These are phyloP conservation scores for Aurinia saxatilis DNA, from an alignment of 345 rosid species.

Conservation along the genomic window DNA sequence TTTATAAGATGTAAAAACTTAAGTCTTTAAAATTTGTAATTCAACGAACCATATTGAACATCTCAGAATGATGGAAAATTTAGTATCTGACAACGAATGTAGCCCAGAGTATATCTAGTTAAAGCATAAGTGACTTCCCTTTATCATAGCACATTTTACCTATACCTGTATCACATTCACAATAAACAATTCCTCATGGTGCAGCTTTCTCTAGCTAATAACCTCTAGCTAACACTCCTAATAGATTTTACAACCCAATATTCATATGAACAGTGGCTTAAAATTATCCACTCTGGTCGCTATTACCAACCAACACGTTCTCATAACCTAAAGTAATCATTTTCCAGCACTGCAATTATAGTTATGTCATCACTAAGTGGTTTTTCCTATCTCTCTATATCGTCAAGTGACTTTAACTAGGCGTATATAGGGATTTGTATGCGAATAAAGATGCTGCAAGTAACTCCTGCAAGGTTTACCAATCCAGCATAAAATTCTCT, in stretches of 20 bases:
- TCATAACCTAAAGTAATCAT: background rate
- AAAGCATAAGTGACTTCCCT: background rate
- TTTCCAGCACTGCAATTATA: background rate
- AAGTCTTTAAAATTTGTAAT: no score
- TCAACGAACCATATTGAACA: background rate
- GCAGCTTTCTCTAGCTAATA: background rate
- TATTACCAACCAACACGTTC: slow-evolving; percentile 2
- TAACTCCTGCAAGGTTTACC: background rate
- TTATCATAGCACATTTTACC: background rate
- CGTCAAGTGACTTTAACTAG: background rate
- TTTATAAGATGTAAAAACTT: background rate
- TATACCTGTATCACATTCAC: background rate
- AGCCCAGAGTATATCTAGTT: slow-evolving; percentile 1
- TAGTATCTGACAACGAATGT: background rate
- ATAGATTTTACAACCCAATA: background rate
- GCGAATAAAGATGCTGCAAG: slow-evolving; percentile 3
- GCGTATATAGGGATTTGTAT: background rate
- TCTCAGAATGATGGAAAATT: background rate
- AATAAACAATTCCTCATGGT: background rate
- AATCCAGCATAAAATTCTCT: slow-evolving; percentile 5
- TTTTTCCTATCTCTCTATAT: background rate
- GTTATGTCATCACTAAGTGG: slow-evolving; percentile 3
- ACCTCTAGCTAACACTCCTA: background rate
- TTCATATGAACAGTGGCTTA: background rate
- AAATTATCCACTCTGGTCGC: background rate